These are phyloP conservation scores for Mycena kentingensis DNA, from an alignment of 768 basidiomycete genomes.

Conservation along the genomic window DNA sequence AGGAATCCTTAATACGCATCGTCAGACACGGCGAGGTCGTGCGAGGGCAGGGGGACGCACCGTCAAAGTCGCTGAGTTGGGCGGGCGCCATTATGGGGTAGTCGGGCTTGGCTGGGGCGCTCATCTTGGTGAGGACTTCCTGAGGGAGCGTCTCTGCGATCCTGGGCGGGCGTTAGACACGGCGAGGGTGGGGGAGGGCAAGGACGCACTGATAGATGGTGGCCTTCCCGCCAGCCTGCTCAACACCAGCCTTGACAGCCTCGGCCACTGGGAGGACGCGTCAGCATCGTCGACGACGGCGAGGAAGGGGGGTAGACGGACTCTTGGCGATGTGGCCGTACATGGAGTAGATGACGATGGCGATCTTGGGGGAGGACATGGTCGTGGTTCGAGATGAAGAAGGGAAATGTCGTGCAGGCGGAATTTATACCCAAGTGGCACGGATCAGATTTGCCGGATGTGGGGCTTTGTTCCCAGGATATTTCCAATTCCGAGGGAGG, in stretches of 20 bases:
- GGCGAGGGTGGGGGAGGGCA: not conserved
- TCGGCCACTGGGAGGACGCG: slow-evolving; percentile 55
- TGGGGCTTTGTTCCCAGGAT: no score
- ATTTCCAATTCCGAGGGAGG: no score
- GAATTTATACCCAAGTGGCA: no score
- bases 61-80: slow-evolving; percentile 53
- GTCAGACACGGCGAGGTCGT: no score
- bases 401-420: no score
- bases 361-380: slow-evolving; percentile 58
- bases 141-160: slow-evolving; percentile 77
- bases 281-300: slow-evolving; percentile 10
- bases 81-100: slow-evolving; percentile 68
- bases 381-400: no score
- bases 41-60: no score
- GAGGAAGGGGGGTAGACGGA: slow-evolving; percentile 37
- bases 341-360: slow-evolving; percentile 73
- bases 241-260: slow-evolving; percentile 50
- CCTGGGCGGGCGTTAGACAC: slow-evolving; percentile 36
- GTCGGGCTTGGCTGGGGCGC: slow-evolving; percentile 68
- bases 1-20: slow-evolving; percentile 81
- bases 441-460: no score
- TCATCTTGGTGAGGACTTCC: slow-evolving; percentile 67
- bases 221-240: slow-evolving; percentile 49
- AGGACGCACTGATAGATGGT: slow-evolving; percentile 56
- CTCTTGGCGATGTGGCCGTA: slow-evolving; percentile 73